Evolutionary conservation across 352 stramenopile species (phyloP), one percentile per base, ranked within the genome.

Genomic region (Phytophthora boehmeriae): DNA sequence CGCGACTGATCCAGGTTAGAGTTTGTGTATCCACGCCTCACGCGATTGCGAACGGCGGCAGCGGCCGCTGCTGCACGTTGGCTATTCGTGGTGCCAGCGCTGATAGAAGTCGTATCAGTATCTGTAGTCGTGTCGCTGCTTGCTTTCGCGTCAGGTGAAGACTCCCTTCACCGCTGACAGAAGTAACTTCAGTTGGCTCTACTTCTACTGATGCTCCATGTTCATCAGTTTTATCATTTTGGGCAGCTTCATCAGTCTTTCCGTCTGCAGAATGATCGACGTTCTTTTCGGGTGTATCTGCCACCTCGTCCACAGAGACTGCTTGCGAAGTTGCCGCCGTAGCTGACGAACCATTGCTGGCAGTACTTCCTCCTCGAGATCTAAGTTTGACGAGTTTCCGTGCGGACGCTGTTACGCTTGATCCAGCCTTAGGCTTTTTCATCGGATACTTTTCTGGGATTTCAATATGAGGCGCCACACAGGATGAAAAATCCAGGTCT

Each of bases 401-500:
- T 20, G 55, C 39, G 39, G 66, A 48, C 28, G 50, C 30, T 1
- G 66, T 49, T 25, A 68, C 45, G 32, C 54, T 66, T 20, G 54
- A 56, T 23, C 42, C 63, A 34, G 59, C 36, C 52, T 76, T 86
- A 14, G 59, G 23, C 44, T 59, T 74, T 63, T 93, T 90, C 58
- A 89, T 75, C 4, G 87, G 85, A 49, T 96, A 96, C 30, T 88
- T 88, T 14, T 89, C 80, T 0, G 87, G 87, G 30, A 88, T 76
- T 39, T 96, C 87, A 30, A 88, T 68, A 63, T 93, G 86, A 5
- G 87, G 85, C 16, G 88, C 88, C 14, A 98, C 82, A 65, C 93
- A 98, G 5, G 72, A 80, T 11, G 79, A 86, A 14, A 99, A 76
- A 75, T 99, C 96, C 8, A 99, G 75, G 5, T 86, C 89, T 65